Evolutionary conservation across 2,329 filamentous ascomycete genomes (phyloP).

Genomic region (Diplocarpon rosae): DNA sequence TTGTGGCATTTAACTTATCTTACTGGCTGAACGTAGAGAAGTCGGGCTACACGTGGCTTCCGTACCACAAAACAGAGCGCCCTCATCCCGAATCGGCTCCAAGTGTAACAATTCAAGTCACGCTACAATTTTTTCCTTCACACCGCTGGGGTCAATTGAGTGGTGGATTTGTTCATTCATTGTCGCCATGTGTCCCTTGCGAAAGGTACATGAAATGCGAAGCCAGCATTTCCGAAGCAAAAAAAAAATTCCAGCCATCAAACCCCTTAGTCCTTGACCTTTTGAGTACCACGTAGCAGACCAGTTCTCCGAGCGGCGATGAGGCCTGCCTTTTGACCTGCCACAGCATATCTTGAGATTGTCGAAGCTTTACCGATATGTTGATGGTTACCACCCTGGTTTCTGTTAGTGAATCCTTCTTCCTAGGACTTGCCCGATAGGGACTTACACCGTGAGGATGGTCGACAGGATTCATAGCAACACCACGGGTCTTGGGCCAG

Average conservation of each 20-base stretch:
- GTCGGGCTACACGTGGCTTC: no score
- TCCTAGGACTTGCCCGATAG: background rate
- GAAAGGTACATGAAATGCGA: slow-evolving; percentile 27
- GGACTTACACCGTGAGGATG: slow-evolving; percentile 73
- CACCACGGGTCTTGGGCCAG: slow-evolving; percentile 99
- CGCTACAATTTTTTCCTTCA: no score
- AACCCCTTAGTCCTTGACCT: slow-evolving; percentile 80
- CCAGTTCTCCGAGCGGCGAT: slow-evolving; percentile 99
- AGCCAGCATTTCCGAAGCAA: slow-evolving; percentile 27
- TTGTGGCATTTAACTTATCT: no score
- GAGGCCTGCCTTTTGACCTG: slow-evolving; percentile 99
- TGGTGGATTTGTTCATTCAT: slow-evolving; percentile 23
- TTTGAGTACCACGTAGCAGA: slow-evolving; percentile 99
- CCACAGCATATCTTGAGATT: slow-evolving; percentile 93
- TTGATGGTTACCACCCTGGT: slow-evolving; percentile 87
- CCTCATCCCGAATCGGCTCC: no score
- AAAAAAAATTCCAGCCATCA: slow-evolving; percentile 23
- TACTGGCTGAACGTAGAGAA: no score
- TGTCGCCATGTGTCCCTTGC: slow-evolving; percentile 26
- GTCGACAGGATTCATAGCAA: slow-evolving; percentile 99
- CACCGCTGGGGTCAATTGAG: no score
- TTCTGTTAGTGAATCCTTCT: slow-evolving; percentile 32
- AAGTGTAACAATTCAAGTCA: no score
- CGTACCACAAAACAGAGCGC: no score
- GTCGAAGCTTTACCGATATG: slow-evolving; percentile 94